phyloP scores from a whole-genome alignment of 2,329 filamentous ascomycete species.

The Cytospora schulzeri region DNA sequence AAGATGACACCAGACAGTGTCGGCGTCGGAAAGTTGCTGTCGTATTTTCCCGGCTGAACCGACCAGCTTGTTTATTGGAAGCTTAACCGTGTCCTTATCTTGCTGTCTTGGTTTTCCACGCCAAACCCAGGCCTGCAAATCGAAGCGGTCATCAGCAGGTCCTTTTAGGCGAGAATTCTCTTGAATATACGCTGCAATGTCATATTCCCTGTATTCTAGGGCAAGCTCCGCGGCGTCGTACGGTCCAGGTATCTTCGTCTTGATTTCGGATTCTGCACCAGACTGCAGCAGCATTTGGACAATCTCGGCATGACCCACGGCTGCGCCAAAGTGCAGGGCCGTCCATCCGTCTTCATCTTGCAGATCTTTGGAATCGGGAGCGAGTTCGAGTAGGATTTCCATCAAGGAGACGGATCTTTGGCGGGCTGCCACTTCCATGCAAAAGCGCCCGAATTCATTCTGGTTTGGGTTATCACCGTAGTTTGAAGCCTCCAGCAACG shows the following conservation, averaged over 20 bases:
- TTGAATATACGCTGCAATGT: not conserved
- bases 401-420: not conserved
- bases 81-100: not conserved
- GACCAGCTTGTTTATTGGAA: too few species aligned
- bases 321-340: not conserved
- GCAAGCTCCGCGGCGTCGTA: slow-evolving; percentile 1
- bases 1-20: slow-evolving; percentile 1
- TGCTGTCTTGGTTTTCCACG: not conserved
- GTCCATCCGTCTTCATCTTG: slow-evolving; percentile 4
- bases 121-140: not conserved
- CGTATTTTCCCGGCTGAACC: too few species aligned
- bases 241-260: not conserved
- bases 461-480: not conserved
- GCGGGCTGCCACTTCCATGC: not conserved
- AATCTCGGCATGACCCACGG: not conserved
- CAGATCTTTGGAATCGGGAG: not conserved
- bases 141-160: not conserved
- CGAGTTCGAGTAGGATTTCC: not conserved
- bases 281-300: not conserved
- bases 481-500: not conserved
- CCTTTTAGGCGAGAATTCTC: not conserved
- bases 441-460: not conserved
- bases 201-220: not conserved
- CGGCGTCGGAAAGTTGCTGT: too few species aligned
- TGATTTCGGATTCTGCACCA: not conserved